Evolutionary conservation across 2,329 filamentous ascomycete genomes (phyloP), one percentile per base, ranked within the genome.

Genomic region (Penicillium sclerotigenum): DNA sequence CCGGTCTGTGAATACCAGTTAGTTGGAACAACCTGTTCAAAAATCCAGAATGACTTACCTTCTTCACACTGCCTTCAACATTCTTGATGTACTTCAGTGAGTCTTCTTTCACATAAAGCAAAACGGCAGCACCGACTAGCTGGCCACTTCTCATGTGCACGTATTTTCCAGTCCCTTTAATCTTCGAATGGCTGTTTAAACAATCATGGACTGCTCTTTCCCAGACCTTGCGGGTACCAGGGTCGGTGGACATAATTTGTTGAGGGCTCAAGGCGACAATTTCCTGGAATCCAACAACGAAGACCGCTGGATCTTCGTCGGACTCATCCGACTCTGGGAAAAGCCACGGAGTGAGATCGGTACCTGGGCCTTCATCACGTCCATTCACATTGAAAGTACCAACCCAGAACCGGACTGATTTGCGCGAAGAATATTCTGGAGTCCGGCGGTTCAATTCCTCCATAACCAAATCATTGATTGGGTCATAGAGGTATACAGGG

Each of bases 221-320:
- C 94, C 94, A 99, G 20, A 87, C 78, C 60, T 91, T 87, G 62
- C 93, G 90, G 52, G 90, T 84, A 3, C 87, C 85, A 1, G 94
- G 94, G 70, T 99, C 93, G 58, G 92, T 97, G 62, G 95, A 96
- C 91, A 99, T 97, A 68, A 99, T 97, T 69, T 99, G 94, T 71
- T 97, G 93, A 16, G 95, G 94, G 65, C 91, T 97, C 45, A 99
- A 79, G 69, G 96, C 90, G n/a, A 99, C 94, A 60, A 99, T 97
- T 73, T 99, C 94, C 70, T 99, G 94, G 66, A 99, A 97, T 0
- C 91, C 94, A 16, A 97, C 87, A 8, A 89, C 91, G 49, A 96
- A 86, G 36, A 99, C 89, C 56, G 93, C 89, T 6, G 94, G 92
- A 58, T 89, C 85, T 45, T 82, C 77, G 42, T 80, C 75, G n/a